Evolutionary conservation across 768 basidiomycete genomes (phyloP).

Genomic region (Calocybe cyanea): DNA sequence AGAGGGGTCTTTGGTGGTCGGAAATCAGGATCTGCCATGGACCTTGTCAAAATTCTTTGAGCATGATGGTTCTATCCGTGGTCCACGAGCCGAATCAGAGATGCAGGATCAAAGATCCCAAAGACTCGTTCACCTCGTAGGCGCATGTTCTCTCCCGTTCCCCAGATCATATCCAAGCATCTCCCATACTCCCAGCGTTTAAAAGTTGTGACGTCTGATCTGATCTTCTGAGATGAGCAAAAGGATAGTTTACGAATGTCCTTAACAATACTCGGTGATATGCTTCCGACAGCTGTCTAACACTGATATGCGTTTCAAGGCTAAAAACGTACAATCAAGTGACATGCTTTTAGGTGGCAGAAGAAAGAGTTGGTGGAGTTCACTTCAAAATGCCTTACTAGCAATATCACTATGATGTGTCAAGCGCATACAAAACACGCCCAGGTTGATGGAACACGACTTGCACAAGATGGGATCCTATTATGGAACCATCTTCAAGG

Average conservation of each 20-base stretch:
- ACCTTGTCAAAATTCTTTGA: not conserved
- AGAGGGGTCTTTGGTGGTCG: not conserved
- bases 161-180: slow-evolving; percentile 27
- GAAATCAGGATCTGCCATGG: not conserved
- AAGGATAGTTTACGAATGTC: too few relatives aligned
- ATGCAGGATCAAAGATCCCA: slow-evolving; percentile 18
- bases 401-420: too few relatives aligned
- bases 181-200: slow-evolving; percentile 29
- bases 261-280: too few relatives aligned
- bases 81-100: not conserved
- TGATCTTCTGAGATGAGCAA: not conserved
- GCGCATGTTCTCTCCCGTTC: slow-evolving; percentile 19
- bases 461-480: too few relatives aligned
- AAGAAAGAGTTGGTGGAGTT: too few relatives aligned
- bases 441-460: too few relatives aligned
- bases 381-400: too few relatives aligned
- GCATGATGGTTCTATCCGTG: not conserved
- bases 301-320: too few relatives aligned
- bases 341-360: too few relatives aligned
- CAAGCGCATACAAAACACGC: too few relatives aligned
- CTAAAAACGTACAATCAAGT: too few relatives aligned
- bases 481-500: too few relatives aligned
- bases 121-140: slow-evolving; percentile 31
- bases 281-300: slow-evolving; percentile 31
- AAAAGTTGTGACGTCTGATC: slow-evolving; percentile 15